Percentiles rank a stretch among this genome's conserved stretches.
Conservation (phyloP, 225 moss, liverwort and hornwort genomes). For the Pseudisothecium myosuroides region DNA sequence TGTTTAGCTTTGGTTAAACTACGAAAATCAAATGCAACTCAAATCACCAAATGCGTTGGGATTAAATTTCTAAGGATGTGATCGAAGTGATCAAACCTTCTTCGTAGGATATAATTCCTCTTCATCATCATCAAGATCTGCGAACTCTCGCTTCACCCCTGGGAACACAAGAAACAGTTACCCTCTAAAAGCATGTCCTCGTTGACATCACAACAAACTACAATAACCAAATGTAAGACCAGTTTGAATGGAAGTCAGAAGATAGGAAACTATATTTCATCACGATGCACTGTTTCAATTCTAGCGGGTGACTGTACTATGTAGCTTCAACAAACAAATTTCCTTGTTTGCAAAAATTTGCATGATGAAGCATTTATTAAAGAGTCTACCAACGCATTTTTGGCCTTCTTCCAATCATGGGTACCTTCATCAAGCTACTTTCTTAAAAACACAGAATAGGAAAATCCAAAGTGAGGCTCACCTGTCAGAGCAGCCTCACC, state of each 20-base stretch:
- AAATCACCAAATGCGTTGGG: not conserved
- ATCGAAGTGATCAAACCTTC: not conserved
- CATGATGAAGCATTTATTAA: not conserved
- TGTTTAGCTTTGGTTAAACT: not conserved
- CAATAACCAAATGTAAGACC: not conserved
- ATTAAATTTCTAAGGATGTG: not conserved
- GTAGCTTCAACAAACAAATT: not conserved
- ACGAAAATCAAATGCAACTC: not conserved
- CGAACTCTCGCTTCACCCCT: conserved; percentile 78
- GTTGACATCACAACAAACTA: not conserved
- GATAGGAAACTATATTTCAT: not conserved
- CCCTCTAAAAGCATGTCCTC: not conserved
- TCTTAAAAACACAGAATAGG: not conserved
- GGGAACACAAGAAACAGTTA: not conserved
- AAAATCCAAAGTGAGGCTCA: not conserved
- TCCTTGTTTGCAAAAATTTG: not conserved
- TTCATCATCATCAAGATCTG: conserved; percentile 93
- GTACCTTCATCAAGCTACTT: not conserved
- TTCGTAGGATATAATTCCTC: conserved; percentile 85
- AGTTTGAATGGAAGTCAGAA: not conserved
- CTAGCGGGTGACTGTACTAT: not conserved
- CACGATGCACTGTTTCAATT: not conserved
- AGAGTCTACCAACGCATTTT: not conserved
- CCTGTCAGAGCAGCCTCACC: conserved; percentile 39
- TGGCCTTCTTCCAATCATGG: not conserved